Conservation (phyloP, 768 basidiomycete species). For the Panaeolus cyanescens region DNA sequence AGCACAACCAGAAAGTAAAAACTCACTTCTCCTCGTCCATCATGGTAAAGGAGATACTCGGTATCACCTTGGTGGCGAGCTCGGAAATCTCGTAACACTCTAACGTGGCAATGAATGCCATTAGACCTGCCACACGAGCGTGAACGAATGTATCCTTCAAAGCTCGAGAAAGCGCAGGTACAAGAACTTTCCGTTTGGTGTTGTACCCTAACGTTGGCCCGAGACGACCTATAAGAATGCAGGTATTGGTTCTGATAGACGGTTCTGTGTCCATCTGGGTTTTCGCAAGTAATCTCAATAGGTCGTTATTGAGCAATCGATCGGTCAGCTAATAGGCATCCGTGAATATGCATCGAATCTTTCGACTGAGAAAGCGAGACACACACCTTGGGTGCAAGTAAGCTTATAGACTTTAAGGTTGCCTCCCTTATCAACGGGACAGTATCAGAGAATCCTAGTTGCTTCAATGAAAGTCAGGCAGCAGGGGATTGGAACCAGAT, state of each 20-base stretch:
- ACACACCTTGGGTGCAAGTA: conserved; percentile 81
- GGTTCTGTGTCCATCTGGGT: conserved; percentile 92
- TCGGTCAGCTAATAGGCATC: conserved; percentile 69
- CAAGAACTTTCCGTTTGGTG: conserved; percentile 95
- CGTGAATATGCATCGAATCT: conserved; percentile 4
- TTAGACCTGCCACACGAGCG: conserved; percentile 89
- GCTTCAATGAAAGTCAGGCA: conserved; percentile 44
- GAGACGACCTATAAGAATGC: conserved; percentile 91
- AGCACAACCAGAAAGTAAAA: neutral
- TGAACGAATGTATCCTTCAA: conserved; percentile 92
- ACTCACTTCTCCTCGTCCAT: conserved; percentile 93
- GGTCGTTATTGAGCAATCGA: conserved; percentile 93
- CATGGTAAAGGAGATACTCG: conserved; percentile 75
- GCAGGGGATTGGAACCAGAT: neutral
- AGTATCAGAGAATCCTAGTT: conserved; percentile 95
- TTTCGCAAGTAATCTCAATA: conserved; percentile 89
- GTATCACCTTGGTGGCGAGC: conserved; percentile 86
- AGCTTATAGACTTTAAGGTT: conserved; percentile 84
- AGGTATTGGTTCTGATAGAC: conserved; percentile 96
- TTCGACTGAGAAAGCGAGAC: neutral
- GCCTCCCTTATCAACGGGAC: conserved; percentile 94
- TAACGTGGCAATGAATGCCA: conserved; percentile 94
- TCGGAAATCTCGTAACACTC: conserved; percentile 91
- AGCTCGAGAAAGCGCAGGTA: conserved; percentile 90
- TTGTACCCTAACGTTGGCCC: conserved; percentile 83